Evolutionary conservation across 73 alveolate species (phyloP), one percentile per base, ranked within the genome.

Genomic region (Uronychia binucleata): DNA sequence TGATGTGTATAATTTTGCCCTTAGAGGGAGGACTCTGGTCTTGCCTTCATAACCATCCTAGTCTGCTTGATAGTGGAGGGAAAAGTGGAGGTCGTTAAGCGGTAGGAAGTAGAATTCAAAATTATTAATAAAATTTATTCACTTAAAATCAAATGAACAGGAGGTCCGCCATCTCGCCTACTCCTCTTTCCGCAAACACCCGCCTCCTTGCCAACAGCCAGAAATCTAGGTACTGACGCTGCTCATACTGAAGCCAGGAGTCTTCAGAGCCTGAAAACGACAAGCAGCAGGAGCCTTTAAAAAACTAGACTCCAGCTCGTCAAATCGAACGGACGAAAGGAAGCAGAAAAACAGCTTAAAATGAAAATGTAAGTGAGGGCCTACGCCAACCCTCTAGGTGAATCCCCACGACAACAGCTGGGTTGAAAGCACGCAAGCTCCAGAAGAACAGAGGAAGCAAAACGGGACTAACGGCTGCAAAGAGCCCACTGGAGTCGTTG

Each of bases 1-100:
- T 25, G 91, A 83, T 30, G 75, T 83, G 85, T 83, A 83, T 33
- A 83, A 83, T 30, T 46, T 83, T 19, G 33, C 90, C 0, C 60
- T 83, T 28, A 74, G 75, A 26, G 90, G 90, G 26, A 26, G 67
- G 26, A 82, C 28, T 14, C 28, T 81, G 58, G 67, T 46, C 67
- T 19, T 46, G 5, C 67, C 67, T 46, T 46, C n/a, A 46, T 46
- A 11, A 11, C 5, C 19, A 19, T 11, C 67, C 19, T 46, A 46
- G n/a, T 46, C 5, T 11, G 67, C 19, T 46, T 46, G 67, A 46
- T 46, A 19, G 19, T 46, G 19, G 67, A 19, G 67, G 67, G 67
- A 11, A 46, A 46, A 11, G n/a, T 5, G 67, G 67, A 5, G 5
- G 67, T 5, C 5, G 19, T 11, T 46, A 46, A 19, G 5, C 19